Evolutionary conservation across 768 basidiomycete species (phyloP), one percentile per base, ranked within the genome.

Genomic region (Amyloporia xantha): DNA sequence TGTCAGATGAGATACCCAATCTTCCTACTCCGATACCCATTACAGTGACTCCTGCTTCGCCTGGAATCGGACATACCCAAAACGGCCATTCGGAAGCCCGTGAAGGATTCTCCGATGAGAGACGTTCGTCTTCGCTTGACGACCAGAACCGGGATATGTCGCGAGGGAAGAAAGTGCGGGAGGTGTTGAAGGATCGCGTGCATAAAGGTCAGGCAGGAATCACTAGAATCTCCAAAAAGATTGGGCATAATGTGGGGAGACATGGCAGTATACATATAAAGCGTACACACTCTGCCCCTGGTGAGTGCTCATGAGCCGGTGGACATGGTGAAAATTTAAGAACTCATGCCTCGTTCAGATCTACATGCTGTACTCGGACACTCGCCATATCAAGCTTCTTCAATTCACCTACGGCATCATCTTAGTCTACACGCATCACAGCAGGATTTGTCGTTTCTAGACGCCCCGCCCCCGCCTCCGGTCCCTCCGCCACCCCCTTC

Each of bases 351-450:
- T n/a, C n/a, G n/a, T n/a, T 26, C 50, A 86, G 88, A 90, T 56
- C 85, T 91, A 54, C 79, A 86, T 54, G 76, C 77, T 2, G 74
- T 80, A 11, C 69, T 88, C 9, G 74, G 73, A 15, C 80, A 78
- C 48, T 71, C 76, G 61, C 78, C 50, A 70, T 89, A 70, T 72
- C 90, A 76, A 74, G 91, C 61, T 60, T 91, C 79, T 1, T 92
- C 90, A 1, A 92, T 93, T 44, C 91, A 92, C 62, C 88, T 89
- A 1, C 80, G 91, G 30, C 71, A 79, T 47, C 59, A 61, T 37
- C 73, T 79, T 2, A 67, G 66, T 33, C 60, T 65, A 12, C 57
- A 61, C 45, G 52, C 62, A 6, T 67, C 66, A 3, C 62, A 64
- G 19, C 60, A 65, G n/a, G 62, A 65, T 30, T 47, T 68, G 5